A percentile compares a stretch with the other conserved stretches of the same genome.
phyloP scores from a whole-genome alignment of 306 rosid genomes.

The Lablab purpureus region DNA sequence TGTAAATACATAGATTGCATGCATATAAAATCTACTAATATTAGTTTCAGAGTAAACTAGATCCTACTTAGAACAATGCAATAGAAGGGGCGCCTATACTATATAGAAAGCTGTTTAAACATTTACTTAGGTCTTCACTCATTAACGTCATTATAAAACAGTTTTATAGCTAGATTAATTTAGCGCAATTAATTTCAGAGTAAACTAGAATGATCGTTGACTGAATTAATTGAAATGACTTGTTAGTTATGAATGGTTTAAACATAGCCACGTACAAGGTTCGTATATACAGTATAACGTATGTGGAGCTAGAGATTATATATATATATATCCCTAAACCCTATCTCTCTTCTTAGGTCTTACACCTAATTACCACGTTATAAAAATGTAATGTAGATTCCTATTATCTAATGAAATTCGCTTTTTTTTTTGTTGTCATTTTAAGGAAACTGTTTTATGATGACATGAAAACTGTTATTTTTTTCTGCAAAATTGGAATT shows the following conservation, averaged over 20 bases:
- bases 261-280: neutral
- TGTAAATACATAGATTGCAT: no score
- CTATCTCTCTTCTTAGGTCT: neutral
- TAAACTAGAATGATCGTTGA: neutral
- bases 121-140: neutral
- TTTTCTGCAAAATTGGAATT: conserved; percentile 1
- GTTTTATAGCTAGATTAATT: neutral
- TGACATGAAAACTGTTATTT: neutral
- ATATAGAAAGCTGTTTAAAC: no score
- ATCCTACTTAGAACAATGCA: no score
- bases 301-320: neutral
- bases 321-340: neutral
- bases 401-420: neutral
- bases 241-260: neutral
- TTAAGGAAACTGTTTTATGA: neutral
- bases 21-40: no score
- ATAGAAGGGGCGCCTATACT: no score
- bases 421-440: neutral
- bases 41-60: no score
- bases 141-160: neutral
- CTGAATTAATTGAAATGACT: neutral
- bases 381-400: conserved; percentile 21
- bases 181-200: neutral
- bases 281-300: neutral
- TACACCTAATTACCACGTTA: neutral